Evolutionary conservation across 1,284 basidiomycete genomes (phyloP), one percentile per base, ranked within the genome.

Genomic region (Athelia sp.): DNA sequence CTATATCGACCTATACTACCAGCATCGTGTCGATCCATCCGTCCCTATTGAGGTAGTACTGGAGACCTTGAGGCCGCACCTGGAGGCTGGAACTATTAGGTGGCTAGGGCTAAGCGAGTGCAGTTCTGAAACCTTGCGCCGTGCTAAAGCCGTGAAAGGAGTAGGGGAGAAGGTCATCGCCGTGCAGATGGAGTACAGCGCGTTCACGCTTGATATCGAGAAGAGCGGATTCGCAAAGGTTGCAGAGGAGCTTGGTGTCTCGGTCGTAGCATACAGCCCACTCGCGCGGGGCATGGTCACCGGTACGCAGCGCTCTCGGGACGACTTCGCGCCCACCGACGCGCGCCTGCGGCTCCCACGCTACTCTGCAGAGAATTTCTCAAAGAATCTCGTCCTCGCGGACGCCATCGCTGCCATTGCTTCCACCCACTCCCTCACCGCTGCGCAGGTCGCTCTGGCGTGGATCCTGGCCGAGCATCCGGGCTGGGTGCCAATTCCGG

Each of bases 61-160:
- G 4, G 18, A 15, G 10, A 42, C 24, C 15, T 10, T 22, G 43
- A 13, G 38, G 26, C 23, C 48, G 10, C 22, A 1, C 23, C 6
- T 4, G 46, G 77, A 76, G 52, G 75, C 69, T 40, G 81, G 82
- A n/a, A 83, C 82, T 58, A 72, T 82, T 45, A 76, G 75, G 50
- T 74, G 81, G 58, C 63, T 87, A 18, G 83, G 84, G 0, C 66
- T 86, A 18, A 84, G 79, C 44, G 85, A 88, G 58, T 72, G 74
- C 50, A 78, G 75, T 1, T 74, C 75, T 1, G 67, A 64, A 1
- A 82, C 81, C 0, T 72, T 89, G 13, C 74, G 82, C 4, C 78
- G 83, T 40, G 86, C 86, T 3, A 73, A 81, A 53, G 75, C 76
- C 15, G 71, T 82, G 4, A 77, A 81, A 54, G 26, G 26, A 4